Conservation (phyloP, 2,329 filamentous ascomycete genomes). For the Colletotrichum incanum region DNA sequence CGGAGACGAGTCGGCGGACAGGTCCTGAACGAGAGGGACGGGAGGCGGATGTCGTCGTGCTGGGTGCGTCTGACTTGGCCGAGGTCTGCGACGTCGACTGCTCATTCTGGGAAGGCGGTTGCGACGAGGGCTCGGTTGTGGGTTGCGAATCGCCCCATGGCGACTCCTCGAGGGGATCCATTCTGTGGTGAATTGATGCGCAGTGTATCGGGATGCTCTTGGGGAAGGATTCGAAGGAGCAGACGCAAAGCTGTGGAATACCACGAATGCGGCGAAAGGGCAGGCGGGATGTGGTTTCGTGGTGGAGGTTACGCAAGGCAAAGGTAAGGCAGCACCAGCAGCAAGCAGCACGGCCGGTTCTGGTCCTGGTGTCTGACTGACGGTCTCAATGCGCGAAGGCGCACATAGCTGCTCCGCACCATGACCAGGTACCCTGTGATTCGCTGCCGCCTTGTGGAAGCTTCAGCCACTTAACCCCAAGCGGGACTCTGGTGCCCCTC, state of each 20-base stretch:
- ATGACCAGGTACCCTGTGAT: conserved; percentile 24
- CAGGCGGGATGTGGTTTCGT: conserved; percentile 29
- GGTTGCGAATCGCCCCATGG: conserved; percentile 67
- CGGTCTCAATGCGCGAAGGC: conserved; percentile 15
- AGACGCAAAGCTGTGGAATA: background rate
- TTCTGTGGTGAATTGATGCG: conserved; percentile 46
- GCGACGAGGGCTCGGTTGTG: conserved; percentile 52
- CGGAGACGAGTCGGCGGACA: conserved; percentile 72
- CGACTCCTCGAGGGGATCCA: conserved; percentile 67
- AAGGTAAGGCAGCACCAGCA: conserved; percentile 19
- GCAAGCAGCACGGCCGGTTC: conserved; percentile 28
- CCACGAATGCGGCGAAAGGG: conserved; percentile 11
- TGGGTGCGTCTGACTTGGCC: conserved; percentile 51
- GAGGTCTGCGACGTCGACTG: conserved; percentile 48
- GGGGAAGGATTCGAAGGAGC: conserved; percentile 12
- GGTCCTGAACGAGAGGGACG: conserved; percentile 64
- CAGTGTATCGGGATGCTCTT: conserved; percentile 2
- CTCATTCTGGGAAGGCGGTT: conserved; percentile 51
- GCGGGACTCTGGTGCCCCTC: conserved; percentile 13
- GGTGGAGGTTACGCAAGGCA: conserved; percentile 31
- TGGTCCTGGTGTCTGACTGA: conserved; percentile 24
- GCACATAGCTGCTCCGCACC: conserved; percentile 32
- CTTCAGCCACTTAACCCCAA: conserved; percentile 32
- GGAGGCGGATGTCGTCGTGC: conserved; percentile 46
- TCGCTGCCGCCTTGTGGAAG: conserved; percentile 29